Percentiles rank a stretch among this genome's conserved stretches.
Conservation (phyloP, 495 filamentous ascomycete species). For the Penicillium mononematosum region DNA sequence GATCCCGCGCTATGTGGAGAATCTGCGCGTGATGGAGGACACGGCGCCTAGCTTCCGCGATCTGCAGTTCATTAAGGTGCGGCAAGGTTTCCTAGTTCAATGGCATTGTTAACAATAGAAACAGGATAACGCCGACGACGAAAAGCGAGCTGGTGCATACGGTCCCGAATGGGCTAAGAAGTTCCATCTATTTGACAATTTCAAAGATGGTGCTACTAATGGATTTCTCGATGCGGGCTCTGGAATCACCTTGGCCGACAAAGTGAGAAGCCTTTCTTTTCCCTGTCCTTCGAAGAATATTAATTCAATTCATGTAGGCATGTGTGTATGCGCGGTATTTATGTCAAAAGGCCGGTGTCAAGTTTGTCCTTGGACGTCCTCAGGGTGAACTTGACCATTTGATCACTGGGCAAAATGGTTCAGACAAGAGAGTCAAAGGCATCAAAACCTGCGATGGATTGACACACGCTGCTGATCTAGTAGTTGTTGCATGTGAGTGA, state of each 20-base stretch:
- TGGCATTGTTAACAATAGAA: no score
- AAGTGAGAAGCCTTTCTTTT: not conserved
- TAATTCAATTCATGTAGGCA: constrained; percentile 12
- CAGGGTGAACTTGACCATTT: constrained; percentile 14
- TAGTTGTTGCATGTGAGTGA: constrained; percentile 19
- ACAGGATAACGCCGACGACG: constrained; percentile 10
- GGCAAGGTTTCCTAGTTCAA: no score
- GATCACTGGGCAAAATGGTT: constrained; percentile 4
- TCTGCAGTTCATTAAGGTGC: constrained; percentile 21
- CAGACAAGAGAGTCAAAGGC: constrained; percentile 12
- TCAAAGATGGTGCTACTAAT: constrained; percentile 17
- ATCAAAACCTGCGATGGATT: constrained; percentile 20
- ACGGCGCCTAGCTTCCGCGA: constrained; percentile 19
- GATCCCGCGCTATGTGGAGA: constrained; percentile 18
- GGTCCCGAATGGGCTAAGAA: constrained; percentile 19
- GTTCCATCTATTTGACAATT: constrained; percentile 17
- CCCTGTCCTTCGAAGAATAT: not conserved
- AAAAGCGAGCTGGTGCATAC: constrained; percentile 7
- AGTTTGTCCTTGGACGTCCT: constrained; percentile 18
- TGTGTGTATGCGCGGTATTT: constrained; percentile 20
- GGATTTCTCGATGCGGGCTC: constrained; percentile 20
- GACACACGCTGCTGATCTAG: constrained; percentile 15
- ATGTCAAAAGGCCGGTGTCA: constrained; percentile 21
- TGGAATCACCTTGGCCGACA: constrained; percentile 20
- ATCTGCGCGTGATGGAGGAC: constrained; percentile 16